Percentiles rank a stretch among this genome's conserved stretches.
Conservation (phyloP, 192 early-diverging fungal species). For the Thoreauomyces humboldtii region DNA sequence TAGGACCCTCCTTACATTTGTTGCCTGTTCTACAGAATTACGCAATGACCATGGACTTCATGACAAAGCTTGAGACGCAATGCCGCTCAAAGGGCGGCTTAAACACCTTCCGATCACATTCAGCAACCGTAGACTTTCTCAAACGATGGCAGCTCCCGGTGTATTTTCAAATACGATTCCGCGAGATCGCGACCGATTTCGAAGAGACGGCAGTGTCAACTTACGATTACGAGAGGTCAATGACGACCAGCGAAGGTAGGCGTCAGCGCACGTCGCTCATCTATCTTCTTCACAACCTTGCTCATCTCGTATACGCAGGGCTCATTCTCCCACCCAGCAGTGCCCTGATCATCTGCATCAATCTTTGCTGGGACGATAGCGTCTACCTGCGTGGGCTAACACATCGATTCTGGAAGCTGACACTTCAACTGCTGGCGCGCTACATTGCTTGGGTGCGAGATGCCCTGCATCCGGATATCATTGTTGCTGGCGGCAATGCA, state of each 20-base stretch:
- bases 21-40: conserved; percentile 27
- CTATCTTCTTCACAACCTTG: not conserved
- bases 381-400: conserved; percentile 24
- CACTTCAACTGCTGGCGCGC: conserved; percentile 32
- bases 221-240: not conserved
- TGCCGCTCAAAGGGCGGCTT: conserved; percentile 16
- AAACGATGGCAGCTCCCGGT: conserved; percentile 46
- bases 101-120: conserved; percentile 23
- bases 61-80: conserved; percentile 19
- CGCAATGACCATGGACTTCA: conserved; percentile 20
- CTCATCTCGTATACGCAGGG: not conserved
- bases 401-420: conserved; percentile 41
- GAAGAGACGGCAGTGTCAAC: conserved; percentile 13
- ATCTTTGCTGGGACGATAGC: conserved; percentile 36
- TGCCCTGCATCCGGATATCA: conserved; percentile 3
- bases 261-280: not conserved
- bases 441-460: conserved; percentile 21
- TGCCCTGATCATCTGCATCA: conserved; percentile 20
- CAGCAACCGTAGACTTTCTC: conserved; percentile 37
- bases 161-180: conserved; percentile 46
- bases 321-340: conserved; percentile 14
- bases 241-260: conserved; percentile 7
- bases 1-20: not conserved
- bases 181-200: conserved; percentile 38
- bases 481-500: too few species aligned